A percentile compares a stretch with the other conserved stretches of the same genome.
Evolutionary conservation across 495 filamentous ascomycete species (phyloP).

Genomic region (Neurospora sp.): DNA sequence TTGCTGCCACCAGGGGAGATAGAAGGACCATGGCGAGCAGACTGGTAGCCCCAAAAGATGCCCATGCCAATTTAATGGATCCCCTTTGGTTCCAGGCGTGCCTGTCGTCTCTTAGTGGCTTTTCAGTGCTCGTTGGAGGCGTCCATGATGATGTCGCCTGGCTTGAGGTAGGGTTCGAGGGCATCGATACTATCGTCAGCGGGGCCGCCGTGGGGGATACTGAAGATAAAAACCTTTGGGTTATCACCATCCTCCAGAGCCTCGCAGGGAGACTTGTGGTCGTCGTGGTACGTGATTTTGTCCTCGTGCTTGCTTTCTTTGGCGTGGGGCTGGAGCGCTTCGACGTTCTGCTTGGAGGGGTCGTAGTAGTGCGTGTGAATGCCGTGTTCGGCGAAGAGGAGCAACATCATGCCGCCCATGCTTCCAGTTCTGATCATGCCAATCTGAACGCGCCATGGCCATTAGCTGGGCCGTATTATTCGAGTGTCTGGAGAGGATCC

Average conservation of each 20-base stretch:
- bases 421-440: not conserved
- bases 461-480: not conserved
- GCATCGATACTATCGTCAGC: constrained; percentile 55
- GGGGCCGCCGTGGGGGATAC: constrained; percentile 53
- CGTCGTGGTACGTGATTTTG: not conserved
- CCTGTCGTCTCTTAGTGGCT: constrained; percentile 56
- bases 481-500: not conserved
- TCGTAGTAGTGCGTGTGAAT: constrained; percentile 18
- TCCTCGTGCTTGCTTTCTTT: not conserved
- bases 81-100: constrained; percentile 31
- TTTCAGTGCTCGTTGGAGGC: constrained; percentile 62
- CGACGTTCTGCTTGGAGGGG: constrained; percentile 21
- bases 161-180: constrained; percentile 44
- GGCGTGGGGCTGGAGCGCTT: not conserved
- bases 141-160: constrained; percentile 62
- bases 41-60: constrained; percentile 56
- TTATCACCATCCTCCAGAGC: not conserved
- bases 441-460: not conserved
- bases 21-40: constrained; percentile 38
- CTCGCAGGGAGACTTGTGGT: not conserved
- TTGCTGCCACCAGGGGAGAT: constrained; percentile 30
- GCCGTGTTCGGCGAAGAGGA: constrained; percentile 18
- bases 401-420: constrained; percentile 1
- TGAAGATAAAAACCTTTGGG: constrained; percentile 50
- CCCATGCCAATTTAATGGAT: constrained; percentile 29